Base-by-base conservation (phyloP, 2,329 filamentous ascomycete species). In the Trichoderma sp. region DNA sequence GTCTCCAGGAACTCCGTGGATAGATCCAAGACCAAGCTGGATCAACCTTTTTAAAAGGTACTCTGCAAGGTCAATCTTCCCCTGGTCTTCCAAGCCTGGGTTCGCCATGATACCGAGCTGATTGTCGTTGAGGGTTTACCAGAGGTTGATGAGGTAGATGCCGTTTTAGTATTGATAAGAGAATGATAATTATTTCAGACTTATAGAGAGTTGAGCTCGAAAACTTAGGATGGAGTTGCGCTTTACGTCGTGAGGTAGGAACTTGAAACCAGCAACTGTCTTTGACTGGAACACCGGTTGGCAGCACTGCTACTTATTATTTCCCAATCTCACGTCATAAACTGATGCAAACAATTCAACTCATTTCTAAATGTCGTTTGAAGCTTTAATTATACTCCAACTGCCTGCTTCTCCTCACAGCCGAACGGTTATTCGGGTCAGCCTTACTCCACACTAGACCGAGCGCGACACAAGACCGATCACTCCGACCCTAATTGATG, bases 21-120 rank as follows among this genome's bases (percentile, higher is more conserved):
- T 82, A 11, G 89, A 89, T 31, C 86, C 84, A 35, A 92, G 86
- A 45, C 91, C 90, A 14, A 92, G 84, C 79, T 93, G 87, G 76
- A 87, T 83, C 16, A 93, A 84, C 63, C 91, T 85, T 41, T 84
- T 86, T 79, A 91, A 92, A 78, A 93, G 86, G 77, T 92, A 93
- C 78, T 80, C 78, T 4, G 66, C 56, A 21, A 75, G 53, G 35
- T 75, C 65, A 24, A 71, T 75, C 31, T 45, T 64, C 2, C 29
- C 59, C 41, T 73, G 60, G 41, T 29, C 67, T 65, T 65, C 41
- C 18, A 16, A 5, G 12, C 6, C 6, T 8, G 38, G 6, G 11
- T 56, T 73, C 29, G 41, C 41, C 71, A 73, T 73, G 29, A 9
- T 63, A 29, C 3, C 2, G n/a, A 21, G 33, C 12, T 24, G n/a